Evolutionary conservation across 352 stramenopile genomes (phyloP), one percentile per base, ranked within the genome.

Genomic region (Phytophthora europaea): DNA sequence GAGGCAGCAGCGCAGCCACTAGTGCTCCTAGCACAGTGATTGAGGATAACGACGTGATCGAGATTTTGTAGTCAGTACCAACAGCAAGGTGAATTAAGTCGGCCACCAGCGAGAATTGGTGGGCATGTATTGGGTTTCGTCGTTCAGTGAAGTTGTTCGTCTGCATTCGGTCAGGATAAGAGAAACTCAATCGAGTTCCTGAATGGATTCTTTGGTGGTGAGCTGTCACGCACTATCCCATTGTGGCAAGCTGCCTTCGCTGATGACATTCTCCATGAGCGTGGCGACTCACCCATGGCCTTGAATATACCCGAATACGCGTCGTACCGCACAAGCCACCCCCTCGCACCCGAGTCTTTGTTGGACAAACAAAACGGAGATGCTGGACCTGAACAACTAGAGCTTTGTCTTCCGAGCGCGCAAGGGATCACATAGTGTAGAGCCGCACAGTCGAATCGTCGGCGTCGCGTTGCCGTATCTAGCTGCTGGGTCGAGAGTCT

Each of bases 61-160:
- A 83, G 65, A 83, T 83, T 73, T 80, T 82, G 60, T 82, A 82
- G 70, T 38, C 31, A 57, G 65, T 69, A 67, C 61, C 51, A 57
- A 13, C 34, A 66, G 52, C 61, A 50, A 43, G 61, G 33, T 38
- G 51, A 58, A 61, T 40, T 56, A 56, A 54, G 31, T 67, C 38
- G 66, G 61, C 43, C 28, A 47, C 60, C 45, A 60, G 40, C 43
- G 43, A 53, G 23, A 31, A 26, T 53, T 54, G 60, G 36, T 58
- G 56, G 61, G 51, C 65, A 66, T 74, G 74, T 77, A 75, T 78
- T 72, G 51, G 55, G 75, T 68, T 72, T 56, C 50, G 48, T 22
- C 12, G 50, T 36, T 56, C 23, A 20, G 6, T n/a, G 16, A 56
- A 9, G 20, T 20, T 34, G 7, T 33, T 5, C 3, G n/a, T 53